A percentile compares a stretch with the other conserved stretches of the same genome.
Evolutionary conservation across 1,139 yeast species (phyloP).

Genomic region (Suhomyces coccinellae): DNA sequence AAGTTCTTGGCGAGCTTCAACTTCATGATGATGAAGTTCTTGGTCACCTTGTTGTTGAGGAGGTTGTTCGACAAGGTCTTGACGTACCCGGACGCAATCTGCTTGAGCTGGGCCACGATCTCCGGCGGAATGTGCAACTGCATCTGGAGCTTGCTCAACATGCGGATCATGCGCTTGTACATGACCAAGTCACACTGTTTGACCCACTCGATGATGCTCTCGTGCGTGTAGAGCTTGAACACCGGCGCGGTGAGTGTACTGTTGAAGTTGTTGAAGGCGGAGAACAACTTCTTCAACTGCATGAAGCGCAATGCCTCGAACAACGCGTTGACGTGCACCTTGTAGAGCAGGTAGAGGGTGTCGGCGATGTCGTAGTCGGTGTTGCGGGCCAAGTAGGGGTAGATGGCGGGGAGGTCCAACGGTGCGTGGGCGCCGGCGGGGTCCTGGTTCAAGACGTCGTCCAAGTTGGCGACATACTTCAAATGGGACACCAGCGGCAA

Average conservation of each 20-base stretch:
- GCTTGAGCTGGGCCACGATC: constrained; percentile 51
- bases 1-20: constrained; percentile 58
- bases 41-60: constrained; percentile 47
- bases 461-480: constrained; percentile 40
- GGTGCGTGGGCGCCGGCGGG: constrained; percentile 27
- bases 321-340: constrained; percentile 59
- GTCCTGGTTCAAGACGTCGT: constrained; percentile 28
- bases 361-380: constrained; percentile 61
- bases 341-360: constrained; percentile 60
- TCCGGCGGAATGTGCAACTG: constrained; percentile 57
- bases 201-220: constrained; percentile 61
- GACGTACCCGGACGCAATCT: constrained; percentile 44
- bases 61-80: constrained; percentile 40
- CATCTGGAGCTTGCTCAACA: constrained; percentile 66
- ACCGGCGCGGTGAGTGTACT: constrained; percentile 67
- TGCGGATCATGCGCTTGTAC: constrained; percentile 60
- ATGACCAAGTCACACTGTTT: constrained; percentile 62
- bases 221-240: constrained; percentile 55
- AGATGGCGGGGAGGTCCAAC: constrained; percentile 53
- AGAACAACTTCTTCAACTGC: constrained; percentile 62
- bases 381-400: constrained; percentile 49
- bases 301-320: constrained; percentile 68
- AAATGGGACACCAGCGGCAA: constrained; percentile 26
- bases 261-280: constrained; percentile 54
- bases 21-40: constrained; percentile 51